Conservation (phyloP, 1,284 basidiomycete species). For the Naganishia liquefaciens region DNA sequence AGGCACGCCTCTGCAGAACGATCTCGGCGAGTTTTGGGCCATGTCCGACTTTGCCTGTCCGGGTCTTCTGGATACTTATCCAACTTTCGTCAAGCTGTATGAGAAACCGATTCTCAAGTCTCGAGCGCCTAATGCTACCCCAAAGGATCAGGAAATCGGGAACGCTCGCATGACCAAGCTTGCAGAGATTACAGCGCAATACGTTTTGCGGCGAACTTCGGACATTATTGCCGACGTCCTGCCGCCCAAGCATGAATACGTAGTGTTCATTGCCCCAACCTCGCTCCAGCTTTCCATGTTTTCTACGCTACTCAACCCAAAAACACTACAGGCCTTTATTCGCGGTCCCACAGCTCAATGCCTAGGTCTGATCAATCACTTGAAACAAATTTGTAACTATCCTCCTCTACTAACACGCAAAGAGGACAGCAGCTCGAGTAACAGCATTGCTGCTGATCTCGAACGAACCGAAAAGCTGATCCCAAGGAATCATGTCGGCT, state of each 20-base stretch:
- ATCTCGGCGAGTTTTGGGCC: constrained; percentile 90
- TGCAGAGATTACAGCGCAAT: constrained; percentile 73
- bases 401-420: constrained; percentile 60
- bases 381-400: constrained; percentile 91
- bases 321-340: constrained; percentile 65
- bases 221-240: constrained; percentile 78
- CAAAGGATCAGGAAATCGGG: constrained; percentile 73
- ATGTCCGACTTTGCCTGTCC: constrained; percentile 97
- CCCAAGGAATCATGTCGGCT: constrained; percentile 13
- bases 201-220: constrained; percentile 85
- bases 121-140: constrained; percentile 71
- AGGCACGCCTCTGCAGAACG: constrained; percentile 97
- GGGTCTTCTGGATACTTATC: constrained; percentile 70
- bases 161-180: constrained; percentile 73
- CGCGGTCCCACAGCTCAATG: constrained; percentile 73
- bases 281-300: constrained; percentile 79
- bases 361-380: constrained; percentile 66
- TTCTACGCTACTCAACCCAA: constrained; percentile 68
- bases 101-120: constrained; percentile 88
- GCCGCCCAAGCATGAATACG: constrained; percentile 92
- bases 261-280: constrained; percentile 85
- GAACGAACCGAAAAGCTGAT: constrained; percentile 9
- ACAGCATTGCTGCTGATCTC: constrained; percentile 7
- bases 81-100: constrained; percentile 74
- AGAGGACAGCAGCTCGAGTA: neutral